These are phyloP conservation scores for Amniculicola lignicola DNA, from an alignment of 495 filamentous ascomycete species.

Conservation along the genomic window DNA sequence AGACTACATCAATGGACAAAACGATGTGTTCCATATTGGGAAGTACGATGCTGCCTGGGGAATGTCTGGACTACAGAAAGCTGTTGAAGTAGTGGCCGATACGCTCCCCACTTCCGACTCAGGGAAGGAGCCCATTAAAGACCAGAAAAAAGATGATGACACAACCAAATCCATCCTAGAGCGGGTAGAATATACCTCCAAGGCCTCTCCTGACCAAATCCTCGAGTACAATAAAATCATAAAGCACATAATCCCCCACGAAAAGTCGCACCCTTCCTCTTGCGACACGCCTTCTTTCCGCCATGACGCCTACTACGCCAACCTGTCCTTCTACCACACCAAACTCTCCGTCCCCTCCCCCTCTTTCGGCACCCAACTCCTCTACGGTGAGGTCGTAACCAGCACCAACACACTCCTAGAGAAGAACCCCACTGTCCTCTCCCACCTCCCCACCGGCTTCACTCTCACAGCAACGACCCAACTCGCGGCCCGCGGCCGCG, in stretches of 20 bases:
- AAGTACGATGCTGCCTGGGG: conserved; percentile 58
- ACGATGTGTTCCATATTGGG: conserved; percentile 80
- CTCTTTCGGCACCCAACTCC: conserved; percentile 69
- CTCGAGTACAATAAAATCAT: conserved; percentile 70
- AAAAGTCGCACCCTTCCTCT: conserved; percentile 62
- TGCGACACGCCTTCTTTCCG: conserved; percentile 87
- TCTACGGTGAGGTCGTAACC: conserved; percentile 91
- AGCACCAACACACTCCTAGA: conserved; percentile 95
- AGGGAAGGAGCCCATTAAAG: conserved; percentile 2
- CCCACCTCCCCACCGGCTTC: conserved; percentile 73
- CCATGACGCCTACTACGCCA: conserved; percentile 73
- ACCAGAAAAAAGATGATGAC: conserved; percentile 13
- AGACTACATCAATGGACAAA: conserved; percentile 77
- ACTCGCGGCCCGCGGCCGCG: conserved; percentile 85
- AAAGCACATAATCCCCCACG: conserved; percentile 71
- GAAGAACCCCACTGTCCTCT: conserved; percentile 81
- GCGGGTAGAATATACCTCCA: conserved; percentile 10
- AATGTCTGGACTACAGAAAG: conserved; percentile 52
- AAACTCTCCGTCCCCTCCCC: conserved; percentile 52
- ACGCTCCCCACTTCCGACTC: neutral
- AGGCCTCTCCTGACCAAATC: conserved; percentile 51
- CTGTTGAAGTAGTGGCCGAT: conserved; percentile 41
- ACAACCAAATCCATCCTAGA: conserved; percentile 15
- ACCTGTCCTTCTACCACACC: conserved; percentile 65
- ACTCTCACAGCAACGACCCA: conserved; percentile 91